Conservation (phyloP, 176 grass and related monocot genomes). For the Hordeum vulgare region DNA sequence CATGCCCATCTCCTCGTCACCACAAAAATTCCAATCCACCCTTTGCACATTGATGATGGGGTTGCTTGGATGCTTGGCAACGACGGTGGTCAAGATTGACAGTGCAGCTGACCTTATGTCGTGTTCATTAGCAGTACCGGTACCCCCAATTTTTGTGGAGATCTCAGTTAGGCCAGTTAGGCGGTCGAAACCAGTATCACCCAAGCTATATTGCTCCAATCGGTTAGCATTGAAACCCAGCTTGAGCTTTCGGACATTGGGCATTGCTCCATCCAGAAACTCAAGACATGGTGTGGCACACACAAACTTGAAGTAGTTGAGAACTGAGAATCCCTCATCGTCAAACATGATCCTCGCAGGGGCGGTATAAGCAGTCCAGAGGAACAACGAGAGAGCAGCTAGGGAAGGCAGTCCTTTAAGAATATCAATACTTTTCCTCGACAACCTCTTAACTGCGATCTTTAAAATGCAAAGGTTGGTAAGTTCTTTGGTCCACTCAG, state of each 20-base stretch:
- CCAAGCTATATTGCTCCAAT: accelerated
- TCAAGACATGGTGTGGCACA: too few relatives aligned
- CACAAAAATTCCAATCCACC: background rate
- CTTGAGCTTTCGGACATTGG: background rate
- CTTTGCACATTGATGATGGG: too few relatives aligned
- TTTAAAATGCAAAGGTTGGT: background rate
- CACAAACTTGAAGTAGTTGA: background rate
- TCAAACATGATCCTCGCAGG: background rate
- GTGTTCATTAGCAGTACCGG: background rate
- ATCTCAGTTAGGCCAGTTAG: background rate
- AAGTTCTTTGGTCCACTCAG: background rate
- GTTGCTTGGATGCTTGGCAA: too few relatives aligned
- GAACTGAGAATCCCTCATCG: background rate
- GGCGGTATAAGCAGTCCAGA: background rate
- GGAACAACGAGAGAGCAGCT: background rate
- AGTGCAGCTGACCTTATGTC: too few relatives aligned
- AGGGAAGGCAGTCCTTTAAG: background rate
- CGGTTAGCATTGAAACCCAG: background rate
- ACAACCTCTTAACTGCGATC: background rate
- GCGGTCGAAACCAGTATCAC: background rate
- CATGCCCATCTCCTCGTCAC: background rate
- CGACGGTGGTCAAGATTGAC: too few relatives aligned
- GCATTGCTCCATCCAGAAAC: background rate
- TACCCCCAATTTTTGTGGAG: background rate
- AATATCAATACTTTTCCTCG: background rate